These are phyloP conservation scores for Bruguiera gymnorhiza DNA, from an alignment of 345 rosid genomes.

Conservation along the genomic window DNA sequence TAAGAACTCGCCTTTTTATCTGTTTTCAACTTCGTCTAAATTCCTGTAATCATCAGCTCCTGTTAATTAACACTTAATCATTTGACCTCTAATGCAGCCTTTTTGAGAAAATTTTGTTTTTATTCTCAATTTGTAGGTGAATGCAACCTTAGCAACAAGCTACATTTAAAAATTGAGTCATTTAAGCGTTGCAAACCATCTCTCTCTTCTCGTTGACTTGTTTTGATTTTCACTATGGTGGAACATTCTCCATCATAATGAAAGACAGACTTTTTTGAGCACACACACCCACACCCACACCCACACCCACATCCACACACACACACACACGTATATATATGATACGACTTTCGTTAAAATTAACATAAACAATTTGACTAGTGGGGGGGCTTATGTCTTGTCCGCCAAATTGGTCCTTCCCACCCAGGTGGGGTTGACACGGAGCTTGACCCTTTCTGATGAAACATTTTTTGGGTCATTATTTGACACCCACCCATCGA, in stretches of 20 bases:
- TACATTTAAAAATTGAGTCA: not conserved
- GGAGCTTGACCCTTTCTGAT: conserved; percentile 39
- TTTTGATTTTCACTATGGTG: conserved; percentile 5
- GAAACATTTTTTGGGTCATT: conserved; percentile 39
- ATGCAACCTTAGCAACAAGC: not conserved
- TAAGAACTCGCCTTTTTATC: not conserved
- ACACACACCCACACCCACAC: not conserved
- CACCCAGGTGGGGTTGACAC: conserved; percentile 45
- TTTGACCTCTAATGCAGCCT: not conserved
- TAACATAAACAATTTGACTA: conserved; percentile 28
- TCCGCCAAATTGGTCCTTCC: conserved; percentile 26
- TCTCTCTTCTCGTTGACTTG: conserved; percentile 26
- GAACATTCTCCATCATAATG: conserved; percentile 15
- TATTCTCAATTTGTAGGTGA: not conserved
- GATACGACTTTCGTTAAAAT: not conserved
- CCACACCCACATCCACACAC: not conserved
- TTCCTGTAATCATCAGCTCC: conserved; percentile 7
- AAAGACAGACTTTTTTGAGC: conserved; percentile 1
- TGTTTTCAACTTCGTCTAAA: not conserved
- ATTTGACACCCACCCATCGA: conserved; percentile 14
- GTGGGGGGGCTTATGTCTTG: conserved; percentile 31
- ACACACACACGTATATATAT: too few species aligned
- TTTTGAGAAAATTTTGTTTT: not conserved
- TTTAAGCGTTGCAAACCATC: not conserved
- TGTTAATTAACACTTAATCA: not conserved